A percentile compares a stretch with the other conserved stretches of the same genome.
phyloP scores from a whole-genome alignment of 371 early-diverging fungal genomes.

The Mucor plumbeus region DNA sequence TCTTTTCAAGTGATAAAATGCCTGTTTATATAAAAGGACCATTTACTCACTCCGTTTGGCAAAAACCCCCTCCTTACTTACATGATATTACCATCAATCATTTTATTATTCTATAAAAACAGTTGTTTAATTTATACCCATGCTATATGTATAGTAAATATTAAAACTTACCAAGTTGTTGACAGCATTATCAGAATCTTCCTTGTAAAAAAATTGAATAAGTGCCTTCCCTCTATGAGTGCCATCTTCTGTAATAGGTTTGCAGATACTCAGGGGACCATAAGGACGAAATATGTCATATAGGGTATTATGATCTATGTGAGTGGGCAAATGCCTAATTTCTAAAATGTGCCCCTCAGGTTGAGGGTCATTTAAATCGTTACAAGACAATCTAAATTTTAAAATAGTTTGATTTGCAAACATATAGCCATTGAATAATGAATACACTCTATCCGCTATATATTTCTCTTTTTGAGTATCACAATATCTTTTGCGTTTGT shows the following conservation, averaged over 20 bases:
- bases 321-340: constrained; percentile 32
- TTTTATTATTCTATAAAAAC: constrained; percentile 23
- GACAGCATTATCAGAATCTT: constrained; percentile 36
- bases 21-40: background rate
- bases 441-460: constrained; percentile 46
- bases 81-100: constrained; percentile 24
- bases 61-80: constrained; percentile 10
- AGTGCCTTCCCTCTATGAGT: constrained; percentile 31
- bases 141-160: background rate
- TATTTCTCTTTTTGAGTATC: background rate
- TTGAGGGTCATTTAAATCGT: constrained; percentile 28
- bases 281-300: constrained; percentile 47
- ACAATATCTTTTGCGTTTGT: constrained; percentile 5
- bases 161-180: constrained; percentile 32
- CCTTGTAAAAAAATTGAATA: constrained; percentile 42
- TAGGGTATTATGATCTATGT: constrained; percentile 33
- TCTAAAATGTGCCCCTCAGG: constrained; percentile 36
- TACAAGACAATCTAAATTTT: constrained; percentile 30
- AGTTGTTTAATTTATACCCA: background rate
- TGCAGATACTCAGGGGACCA: constrained; percentile 45
- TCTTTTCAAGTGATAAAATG: background rate
- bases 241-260: constrained; percentile 30
- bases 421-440: constrained; percentile 39
- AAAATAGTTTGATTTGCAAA: constrained; percentile 34
- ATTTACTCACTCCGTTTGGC: constrained; percentile 2